Conservation (phyloP, 1,139 yeast genomes). For the Hyphopichia burtonii region DNA sequence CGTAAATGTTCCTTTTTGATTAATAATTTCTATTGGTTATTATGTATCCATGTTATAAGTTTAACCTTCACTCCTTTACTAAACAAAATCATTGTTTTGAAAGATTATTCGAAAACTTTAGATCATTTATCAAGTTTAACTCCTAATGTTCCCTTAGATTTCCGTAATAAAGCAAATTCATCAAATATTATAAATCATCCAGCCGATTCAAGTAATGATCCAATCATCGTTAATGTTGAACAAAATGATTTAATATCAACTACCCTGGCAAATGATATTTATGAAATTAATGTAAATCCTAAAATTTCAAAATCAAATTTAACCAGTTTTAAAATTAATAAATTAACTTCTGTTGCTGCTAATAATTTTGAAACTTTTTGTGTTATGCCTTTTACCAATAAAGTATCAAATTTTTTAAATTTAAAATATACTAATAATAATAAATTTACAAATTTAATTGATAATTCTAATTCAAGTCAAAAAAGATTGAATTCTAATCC, state of each 20-base stretch:
- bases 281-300: constrained; percentile 12
- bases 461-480: background rate
- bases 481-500: background rate
- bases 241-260: background rate
- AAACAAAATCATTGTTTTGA: constrained; percentile 26
- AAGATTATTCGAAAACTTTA: constrained; percentile 24
- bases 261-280: constrained; percentile 2
- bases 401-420: constrained; percentile 7
- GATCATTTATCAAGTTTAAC: constrained; percentile 30
- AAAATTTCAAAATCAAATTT: constrained; percentile 14
- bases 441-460: constrained; percentile 6
- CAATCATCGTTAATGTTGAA: constrained; percentile 4
- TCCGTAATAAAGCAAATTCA: constrained; percentile 8
- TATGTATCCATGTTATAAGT: constrained; percentile 44
- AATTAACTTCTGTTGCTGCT: constrained; percentile 40
- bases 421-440: constrained; percentile 3
- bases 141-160: constrained; percentile 23
- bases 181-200: background rate
- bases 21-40: constrained; percentile 34
- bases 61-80: constrained; percentile 32
- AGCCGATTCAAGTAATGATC: constrained; percentile 2
- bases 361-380: constrained; percentile 59
- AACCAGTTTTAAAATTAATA: constrained; percentile 26
- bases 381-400: constrained; percentile 36
- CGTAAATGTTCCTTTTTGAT: constrained; percentile 14